Percentiles rank a stretch among this genome's conserved stretches.
Conservation (phyloP, 2,329 filamentous ascomycete species). For the Stagonosporopsis cucurbitacearum region DNA sequence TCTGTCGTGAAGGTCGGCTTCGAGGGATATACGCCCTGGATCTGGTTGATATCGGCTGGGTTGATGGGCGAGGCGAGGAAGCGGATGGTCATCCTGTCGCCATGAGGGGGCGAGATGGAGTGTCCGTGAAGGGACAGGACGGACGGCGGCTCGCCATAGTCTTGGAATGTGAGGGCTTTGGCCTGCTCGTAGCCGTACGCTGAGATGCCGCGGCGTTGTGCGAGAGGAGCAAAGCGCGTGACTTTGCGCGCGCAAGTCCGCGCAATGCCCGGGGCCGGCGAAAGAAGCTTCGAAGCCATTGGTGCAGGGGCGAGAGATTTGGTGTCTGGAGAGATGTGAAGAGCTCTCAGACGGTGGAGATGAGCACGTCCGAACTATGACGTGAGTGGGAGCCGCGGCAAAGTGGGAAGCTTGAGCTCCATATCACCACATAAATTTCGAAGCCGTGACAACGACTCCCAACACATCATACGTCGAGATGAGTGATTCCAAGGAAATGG, state of each 20-base stretch:
- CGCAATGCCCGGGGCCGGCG: slow-evolving; percentile 24
- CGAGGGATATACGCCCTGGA: slow-evolving; percentile 93
- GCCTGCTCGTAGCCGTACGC: slow-evolving; percentile 83
- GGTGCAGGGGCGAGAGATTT: slow-evolving; percentile 3
- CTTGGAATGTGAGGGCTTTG: slow-evolving; percentile 78
- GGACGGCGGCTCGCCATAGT: slow-evolving; percentile 76
- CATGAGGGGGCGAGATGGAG: slow-evolving; percentile 77
- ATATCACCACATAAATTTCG: background rate
- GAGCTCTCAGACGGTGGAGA: slow-evolving; percentile 15
- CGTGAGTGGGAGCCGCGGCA: slow-evolving; percentile 35
- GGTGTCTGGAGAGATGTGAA: slow-evolving; percentile 12
- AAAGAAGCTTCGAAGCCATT: slow-evolving; percentile 39
- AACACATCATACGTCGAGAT: slow-evolving; percentile 22
- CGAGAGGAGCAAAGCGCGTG: slow-evolving; percentile 13
- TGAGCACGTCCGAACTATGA: slow-evolving; percentile 34
- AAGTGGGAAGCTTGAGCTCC: slow-evolving; percentile 19
- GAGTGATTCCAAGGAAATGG: slow-evolving; percentile 47
- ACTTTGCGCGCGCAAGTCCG: slow-evolving; percentile 22
- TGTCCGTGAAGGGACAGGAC: slow-evolving; percentile 74
- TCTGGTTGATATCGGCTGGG: slow-evolving; percentile 96
- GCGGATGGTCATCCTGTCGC: slow-evolving; percentile 76
- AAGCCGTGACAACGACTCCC: background rate
- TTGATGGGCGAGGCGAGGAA: slow-evolving; percentile 93
- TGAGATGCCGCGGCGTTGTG: slow-evolving; percentile 56
- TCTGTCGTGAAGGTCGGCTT: slow-evolving; percentile 78